Evolutionary conservation across 2,329 filamentous ascomycete species (phyloP).

Genomic region (Phoma herbarum): DNA sequence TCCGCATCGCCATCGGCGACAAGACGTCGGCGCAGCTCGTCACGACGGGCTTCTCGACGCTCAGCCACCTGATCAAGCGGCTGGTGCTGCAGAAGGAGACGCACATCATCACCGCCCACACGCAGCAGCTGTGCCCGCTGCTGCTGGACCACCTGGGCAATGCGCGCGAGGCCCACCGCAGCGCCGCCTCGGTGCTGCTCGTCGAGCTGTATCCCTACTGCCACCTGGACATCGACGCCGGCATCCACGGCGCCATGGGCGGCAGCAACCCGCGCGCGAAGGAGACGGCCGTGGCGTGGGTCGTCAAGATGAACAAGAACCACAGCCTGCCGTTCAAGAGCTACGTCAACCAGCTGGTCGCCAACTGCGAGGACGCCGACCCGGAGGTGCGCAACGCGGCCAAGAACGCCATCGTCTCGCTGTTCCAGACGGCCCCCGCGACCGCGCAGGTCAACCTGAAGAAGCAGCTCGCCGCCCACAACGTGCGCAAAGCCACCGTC

Average conservation of each 20-base stretch:
- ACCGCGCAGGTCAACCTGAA: conserved; percentile 89
- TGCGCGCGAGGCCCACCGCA: conserved; percentile 83
- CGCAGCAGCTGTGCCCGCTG: conserved; percentile 74
- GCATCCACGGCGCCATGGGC: conserved; percentile 77
- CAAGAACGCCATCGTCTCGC: conserved; percentile 82
- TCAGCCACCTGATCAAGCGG: conserved; percentile 87
- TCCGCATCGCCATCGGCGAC: conserved; percentile 77
- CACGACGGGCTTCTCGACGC: conserved; percentile 84
- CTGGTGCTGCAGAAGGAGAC: conserved; percentile 85
- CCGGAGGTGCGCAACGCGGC: conserved; percentile 85
- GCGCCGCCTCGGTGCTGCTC: conserved; percentile 77
- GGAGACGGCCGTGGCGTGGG: conserved; percentile 84
- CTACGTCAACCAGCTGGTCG: conserved; percentile 85
- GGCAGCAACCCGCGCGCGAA: conserved; percentile 86
- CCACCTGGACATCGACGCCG: conserved; percentile 77
- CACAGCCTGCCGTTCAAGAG: conserved; percentile 80
- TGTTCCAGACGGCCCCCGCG: conserved; percentile 85
- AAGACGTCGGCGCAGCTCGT: conserved; percentile 77
- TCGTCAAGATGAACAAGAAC: conserved; percentile 85
- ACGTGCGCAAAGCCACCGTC: conserved; percentile 86
- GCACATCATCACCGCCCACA: conserved; percentile 72
- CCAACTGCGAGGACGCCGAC: conserved; percentile 89
- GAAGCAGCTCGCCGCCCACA: conserved; percentile 82
- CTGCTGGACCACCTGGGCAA: conserved; percentile 88
- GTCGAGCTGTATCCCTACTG: conserved; percentile 77